These are phyloP conservation scores for Chaetomiaceae sp. DNA, from an alignment of 2,329 filamentous ascomycete species.

Conservation along the genomic window DNA sequence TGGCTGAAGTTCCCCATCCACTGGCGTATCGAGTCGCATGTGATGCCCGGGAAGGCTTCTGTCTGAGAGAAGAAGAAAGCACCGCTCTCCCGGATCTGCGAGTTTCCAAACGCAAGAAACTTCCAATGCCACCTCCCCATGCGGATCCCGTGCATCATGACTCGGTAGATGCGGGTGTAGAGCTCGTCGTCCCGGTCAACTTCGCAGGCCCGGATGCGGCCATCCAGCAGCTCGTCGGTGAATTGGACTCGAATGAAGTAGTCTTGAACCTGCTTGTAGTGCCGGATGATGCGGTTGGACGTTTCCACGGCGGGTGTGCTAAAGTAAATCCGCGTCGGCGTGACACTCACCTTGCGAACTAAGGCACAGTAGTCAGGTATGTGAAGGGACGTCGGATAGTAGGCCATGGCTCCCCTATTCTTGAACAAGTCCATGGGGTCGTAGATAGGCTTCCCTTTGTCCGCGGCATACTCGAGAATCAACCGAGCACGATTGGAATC, in stretches of 20 bases:
- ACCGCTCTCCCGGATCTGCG: slow-evolving; percentile 85
- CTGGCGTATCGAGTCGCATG: slow-evolving; percentile 67
- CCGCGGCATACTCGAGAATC: slow-evolving; percentile 68
- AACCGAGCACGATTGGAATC: slow-evolving; percentile 48
- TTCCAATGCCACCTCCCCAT: slow-evolving; percentile 78
- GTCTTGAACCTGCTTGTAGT: slow-evolving; percentile 62
- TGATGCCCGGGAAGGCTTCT: slow-evolving; percentile 34
- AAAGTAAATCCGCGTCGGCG: slow-evolving; percentile 76
- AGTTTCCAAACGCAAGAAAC: slow-evolving; percentile 92
- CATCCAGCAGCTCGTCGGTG: slow-evolving; percentile 65
- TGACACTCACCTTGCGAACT: slow-evolving; percentile 71
- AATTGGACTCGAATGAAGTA: slow-evolving; percentile 88
- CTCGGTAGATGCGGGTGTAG: slow-evolving; percentile 66
- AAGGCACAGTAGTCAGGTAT: slow-evolving; percentile 68
- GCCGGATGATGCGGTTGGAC: slow-evolving; percentile 78
- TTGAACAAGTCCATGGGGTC: slow-evolving; percentile 69
- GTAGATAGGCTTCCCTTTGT: slow-evolving; percentile 54
- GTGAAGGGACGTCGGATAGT: slow-evolving; percentile 38
- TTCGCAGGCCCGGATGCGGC: slow-evolving; percentile 51
- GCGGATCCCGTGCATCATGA: slow-evolving; percentile 69
- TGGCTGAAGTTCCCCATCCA: slow-evolving; percentile 84
- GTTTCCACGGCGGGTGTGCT: slow-evolving; percentile 74
- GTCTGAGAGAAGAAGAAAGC: slow-evolving; percentile 87
- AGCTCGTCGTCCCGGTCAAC: slow-evolving; percentile 59
- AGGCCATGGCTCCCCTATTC: slow-evolving; percentile 42